Evolutionary conservation across 768 basidiomycete species (phyloP), one percentile per base, ranked within the genome.

Genomic region (Pilatotrama ljubarskyi): DNA sequence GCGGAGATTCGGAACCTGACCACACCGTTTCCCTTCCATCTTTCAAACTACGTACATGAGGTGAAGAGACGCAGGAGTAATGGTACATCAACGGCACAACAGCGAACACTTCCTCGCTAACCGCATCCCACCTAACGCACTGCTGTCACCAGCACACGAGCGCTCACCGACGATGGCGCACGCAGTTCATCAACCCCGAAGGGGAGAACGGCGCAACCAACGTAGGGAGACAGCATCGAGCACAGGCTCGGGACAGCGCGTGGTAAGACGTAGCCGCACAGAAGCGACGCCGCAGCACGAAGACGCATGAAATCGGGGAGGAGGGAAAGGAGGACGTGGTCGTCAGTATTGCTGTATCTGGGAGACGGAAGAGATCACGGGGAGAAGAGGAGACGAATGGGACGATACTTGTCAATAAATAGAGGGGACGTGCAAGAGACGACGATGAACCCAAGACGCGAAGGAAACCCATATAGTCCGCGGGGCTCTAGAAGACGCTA

Each of bases 151-250:
- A 20, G 44, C 38, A 46, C 64, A 59, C 68, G 69, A 79, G 78
- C 81, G 80, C 80, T 81, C 80, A 82, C 80, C 76, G 67, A 66
- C 70, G 51, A 58, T 61, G 66, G 63, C 57, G 58, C 66, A 64
- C 49, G 56, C 69, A 70, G 71, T 77, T 80, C 80, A 65, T 81
- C 80, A 71, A 69, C 79, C 81, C 80, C 74, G 64, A 38, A 64
- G 74, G 77, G 79, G 79, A 82, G 77, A 80, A 76, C 61, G 67
- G 47, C 53, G 55, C 18, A 29, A 42, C 42, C 56, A 51, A 40
- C 50, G 64, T 64, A 62, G 66, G 70, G 69, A 74, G 70, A 74
- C 73, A 65, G 73, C 71, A 68, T 70, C 68, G 64, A 59, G 47
- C 44, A 42, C 41, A 24, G n/a, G 54, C 25, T 59, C 48, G 43